These are phyloP conservation scores for Coemansia asiatica DNA, from an alignment of 192 early-diverging fungal genomes.

Conservation along the genomic window DNA sequence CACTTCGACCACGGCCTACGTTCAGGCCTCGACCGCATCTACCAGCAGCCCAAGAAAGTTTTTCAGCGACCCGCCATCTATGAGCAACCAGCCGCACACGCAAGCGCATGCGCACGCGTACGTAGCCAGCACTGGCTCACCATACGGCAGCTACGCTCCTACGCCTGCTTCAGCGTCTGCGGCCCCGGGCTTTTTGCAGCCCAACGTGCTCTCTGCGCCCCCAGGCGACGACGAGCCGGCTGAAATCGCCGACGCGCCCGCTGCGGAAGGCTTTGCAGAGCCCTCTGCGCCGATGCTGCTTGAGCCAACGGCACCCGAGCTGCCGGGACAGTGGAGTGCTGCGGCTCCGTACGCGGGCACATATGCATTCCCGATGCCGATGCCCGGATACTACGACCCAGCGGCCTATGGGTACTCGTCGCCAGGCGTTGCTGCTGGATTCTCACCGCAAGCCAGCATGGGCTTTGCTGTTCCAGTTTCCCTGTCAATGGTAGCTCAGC, in stretches of 20 bases:
- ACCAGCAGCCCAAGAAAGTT: background rate
- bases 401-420: conserved; percentile 8
- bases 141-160: background rate
- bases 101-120: conserved; percentile 10
- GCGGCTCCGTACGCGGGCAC: conserved; percentile 2
- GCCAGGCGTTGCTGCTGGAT: background rate
- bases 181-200: conserved; percentile 5
- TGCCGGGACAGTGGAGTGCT: conserved; percentile 34
- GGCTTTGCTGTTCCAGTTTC: conserved; percentile 23
- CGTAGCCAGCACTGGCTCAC: background rate
- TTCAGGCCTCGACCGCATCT: background rate
- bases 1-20: background rate
- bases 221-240: conserved; percentile 16
- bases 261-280: conserved; percentile 28
- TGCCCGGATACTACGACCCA: conserved; percentile 25
- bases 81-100: conserved; percentile 9
- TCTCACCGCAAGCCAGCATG: conserved; percentile 6
- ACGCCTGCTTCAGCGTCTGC: too few species aligned
- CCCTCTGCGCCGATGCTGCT: conserved; percentile 47
- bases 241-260: background rate
- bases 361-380: conserved; percentile 37
- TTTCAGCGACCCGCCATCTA: background rate
- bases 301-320: conserved; percentile 49
- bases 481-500: background rate
- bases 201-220: conserved; percentile 43